Evolutionary conservation across 2,329 filamentous ascomycete species (phyloP), one percentile per base, ranked within the genome.

Genomic region (Venturia carpophila): DNA sequence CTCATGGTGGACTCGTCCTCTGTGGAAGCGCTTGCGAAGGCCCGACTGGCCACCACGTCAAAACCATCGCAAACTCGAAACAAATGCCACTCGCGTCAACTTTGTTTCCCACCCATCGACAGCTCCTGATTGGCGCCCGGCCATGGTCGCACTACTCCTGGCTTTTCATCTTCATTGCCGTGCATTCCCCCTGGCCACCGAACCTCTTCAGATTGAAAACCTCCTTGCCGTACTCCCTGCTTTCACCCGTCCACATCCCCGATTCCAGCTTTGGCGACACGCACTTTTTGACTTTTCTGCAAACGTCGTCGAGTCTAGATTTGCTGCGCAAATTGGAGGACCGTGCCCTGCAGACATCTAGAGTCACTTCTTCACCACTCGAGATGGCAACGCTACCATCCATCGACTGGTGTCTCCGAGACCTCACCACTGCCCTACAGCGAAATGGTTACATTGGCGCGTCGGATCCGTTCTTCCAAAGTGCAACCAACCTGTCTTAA

Each of bases 391-490:
- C 30, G 30, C 30, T 34, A 34, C 6, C 30, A 34, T 34, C 30
- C 30, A 34, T 34, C 30, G 30, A 34, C 3, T 34, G 3, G 30
- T 34, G 30, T 47, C 45, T 47, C 45, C 45, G 45, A 47, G 45
- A 47, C 45, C n/a, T n/a, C n/a, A n/a, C 45, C 7, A n/a, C 7
- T 47, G 17, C 24, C 24, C 49, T 37, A 58, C 27, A 58, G 30
- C 27, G 52, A 58, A 0, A 58, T n/a, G 52, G 52, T 58, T 58
- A 58, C 52, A 37, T 58, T 58, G 52, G 52, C 52, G 52, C 52
- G 37, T 58, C 52, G 37, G 11, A 37, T 19, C 13, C 52, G 52
- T 58, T 58, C 24, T 24, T 55, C 30, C 30, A 34, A 34, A 34
- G 49, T 52, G 47, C 47, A 15, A 52, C 47, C 49, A 55, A 24